A percentile compares a stretch with the other conserved stretches of the same genome.
phyloP scores from a whole-genome alignment of 345 rosid species.

The thale cress (Arabidopsis thaliana) region DNA sequence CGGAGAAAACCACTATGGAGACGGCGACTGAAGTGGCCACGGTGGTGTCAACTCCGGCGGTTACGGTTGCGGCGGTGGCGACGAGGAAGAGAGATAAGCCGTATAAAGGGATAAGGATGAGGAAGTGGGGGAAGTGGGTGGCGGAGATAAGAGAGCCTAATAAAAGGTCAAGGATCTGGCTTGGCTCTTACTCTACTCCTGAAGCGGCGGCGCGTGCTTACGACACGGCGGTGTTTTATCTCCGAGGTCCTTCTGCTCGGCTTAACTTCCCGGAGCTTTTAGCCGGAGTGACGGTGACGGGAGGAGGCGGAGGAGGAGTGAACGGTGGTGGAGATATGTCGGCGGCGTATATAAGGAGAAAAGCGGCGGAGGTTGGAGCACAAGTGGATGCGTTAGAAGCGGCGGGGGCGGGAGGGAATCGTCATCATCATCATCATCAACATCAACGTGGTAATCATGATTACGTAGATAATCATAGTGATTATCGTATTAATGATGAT shows the following conservation, averaged over 20 bases:
- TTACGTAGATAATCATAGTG: slow-evolving; percentile 27
- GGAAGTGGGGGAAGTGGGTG: slow-evolving; percentile 99
- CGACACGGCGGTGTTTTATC: slow-evolving; percentile 90
- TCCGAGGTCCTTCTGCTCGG: slow-evolving; percentile 93
- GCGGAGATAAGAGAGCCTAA: slow-evolving; percentile 99
- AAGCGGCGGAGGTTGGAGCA: slow-evolving; percentile 94
- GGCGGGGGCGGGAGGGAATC: slow-evolving; percentile 46
- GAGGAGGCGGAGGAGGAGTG: slow-evolving; percentile 44
- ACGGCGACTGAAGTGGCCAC: slow-evolving; percentile 48
- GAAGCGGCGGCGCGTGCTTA: slow-evolving; percentile 98
- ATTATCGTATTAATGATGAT: slow-evolving; percentile 33
- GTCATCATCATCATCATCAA: slow-evolving; percentile 30
- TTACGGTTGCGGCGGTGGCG: background rate
- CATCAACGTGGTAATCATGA: slow-evolving; percentile 37
- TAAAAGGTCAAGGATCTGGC: slow-evolving; percentile 96
- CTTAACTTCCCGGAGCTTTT: slow-evolving; percentile 87
- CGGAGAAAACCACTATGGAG: slow-evolving; percentile 43
- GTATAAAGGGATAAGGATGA: slow-evolving; percentile 98
- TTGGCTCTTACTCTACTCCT: slow-evolving; percentile 94
- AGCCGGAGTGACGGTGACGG: slow-evolving; percentile 54
- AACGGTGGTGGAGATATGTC: slow-evolving; percentile 65
- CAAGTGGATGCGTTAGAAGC: slow-evolving; percentile 89
- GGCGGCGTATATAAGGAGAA: slow-evolving; percentile 89
- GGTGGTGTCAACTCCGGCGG: slow-evolving; percentile 18
- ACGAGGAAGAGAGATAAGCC: slow-evolving; percentile 61